Evolutionary conservation across 83 land plant species (phyloP).

Genomic region (Picea abies): DNA sequence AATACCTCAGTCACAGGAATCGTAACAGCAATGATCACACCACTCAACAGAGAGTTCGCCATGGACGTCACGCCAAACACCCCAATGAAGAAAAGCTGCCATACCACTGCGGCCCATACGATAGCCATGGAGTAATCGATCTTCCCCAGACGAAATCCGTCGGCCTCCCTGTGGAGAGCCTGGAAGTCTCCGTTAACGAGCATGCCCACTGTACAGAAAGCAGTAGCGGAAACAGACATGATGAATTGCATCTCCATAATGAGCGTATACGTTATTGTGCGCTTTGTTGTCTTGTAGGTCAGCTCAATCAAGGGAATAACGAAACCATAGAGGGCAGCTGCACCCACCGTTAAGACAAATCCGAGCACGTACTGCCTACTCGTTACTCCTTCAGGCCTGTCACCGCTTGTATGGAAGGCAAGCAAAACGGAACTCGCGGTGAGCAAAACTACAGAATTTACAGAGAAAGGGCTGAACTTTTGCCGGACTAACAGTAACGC

Average conservation of each 20-base stretch:
- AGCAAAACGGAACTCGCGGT: too few relatives aligned
- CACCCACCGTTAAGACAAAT: constrained; percentile 38
- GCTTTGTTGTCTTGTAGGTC: constrained; percentile 31
- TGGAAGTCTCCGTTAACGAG: constrained; percentile 50
- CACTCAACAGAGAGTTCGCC: too few relatives aligned
- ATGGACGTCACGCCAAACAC: neutral
- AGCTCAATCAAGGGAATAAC: constrained; percentile 52
- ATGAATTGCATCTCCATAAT: constrained; percentile 62
- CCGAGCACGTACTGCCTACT: constrained; percentile 29
- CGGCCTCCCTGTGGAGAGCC: constrained; percentile 44
- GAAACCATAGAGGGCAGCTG: constrained; percentile 55
- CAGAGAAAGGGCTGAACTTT: too few relatives aligned
- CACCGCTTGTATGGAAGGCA: too few relatives aligned
- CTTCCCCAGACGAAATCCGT: constrained; percentile 31
- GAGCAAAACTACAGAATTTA: too few relatives aligned
- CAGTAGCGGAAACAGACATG: constrained; percentile 46
- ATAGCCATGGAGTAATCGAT: too few relatives aligned
- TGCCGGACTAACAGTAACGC: too few relatives aligned
- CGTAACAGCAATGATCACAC: constrained; percentile 10
- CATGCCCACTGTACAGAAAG: constrained; percentile 59
- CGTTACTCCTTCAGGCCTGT: too few relatives aligned
- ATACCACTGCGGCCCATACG: too few relatives aligned
- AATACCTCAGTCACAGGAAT: constrained; percentile 46
- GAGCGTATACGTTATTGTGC: constrained; percentile 26
- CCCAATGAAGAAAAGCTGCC: too few relatives aligned